phyloP scores from a whole-genome alignment of 495 filamentous ascomycete species.

The Bacidia rubella region DNA sequence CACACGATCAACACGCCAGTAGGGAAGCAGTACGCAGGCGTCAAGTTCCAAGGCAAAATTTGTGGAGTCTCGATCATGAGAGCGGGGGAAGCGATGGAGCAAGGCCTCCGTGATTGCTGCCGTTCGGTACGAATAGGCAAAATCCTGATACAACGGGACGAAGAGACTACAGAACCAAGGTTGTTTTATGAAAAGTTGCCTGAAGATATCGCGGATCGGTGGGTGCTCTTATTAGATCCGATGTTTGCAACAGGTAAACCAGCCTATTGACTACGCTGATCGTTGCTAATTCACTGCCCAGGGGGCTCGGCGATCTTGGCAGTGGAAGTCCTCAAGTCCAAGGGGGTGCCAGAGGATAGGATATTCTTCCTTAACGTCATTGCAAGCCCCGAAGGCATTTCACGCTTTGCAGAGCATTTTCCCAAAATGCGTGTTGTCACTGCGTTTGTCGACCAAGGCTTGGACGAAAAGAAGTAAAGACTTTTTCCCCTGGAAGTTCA shows the following conservation, averaged over 20 bases:
- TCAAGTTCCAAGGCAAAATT: slow-evolving; percentile 94
- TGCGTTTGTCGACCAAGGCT: slow-evolving; percentile 88
- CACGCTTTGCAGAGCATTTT: slow-evolving; percentile 78
- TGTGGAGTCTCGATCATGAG: slow-evolving; percentile 98
- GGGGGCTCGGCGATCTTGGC: slow-evolving; percentile 95
- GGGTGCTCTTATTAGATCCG: slow-evolving; percentile 91
- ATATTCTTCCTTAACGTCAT: slow-evolving; percentile 95
- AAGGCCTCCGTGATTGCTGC: slow-evolving; percentile 91
- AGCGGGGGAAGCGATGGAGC: slow-evolving; percentile 96
- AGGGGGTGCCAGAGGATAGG: slow-evolving; percentile 84
- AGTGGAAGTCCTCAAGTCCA: slow-evolving; percentile 75
- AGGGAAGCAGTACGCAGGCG: slow-evolving; percentile 74
- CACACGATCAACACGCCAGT: slow-evolving; percentile 84
- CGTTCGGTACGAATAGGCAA: slow-evolving; percentile 93
- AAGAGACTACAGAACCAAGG: slow-evolving; percentile 81
- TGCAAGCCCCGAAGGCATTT: slow-evolving; percentile 83
- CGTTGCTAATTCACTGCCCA: slow-evolving; percentile 21
- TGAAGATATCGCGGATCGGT: slow-evolving; percentile 78
- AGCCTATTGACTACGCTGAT: not conserved
- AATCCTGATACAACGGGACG: slow-evolving; percentile 93
- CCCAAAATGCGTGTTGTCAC: slow-evolving; percentile 89
- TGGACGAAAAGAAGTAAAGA: slow-evolving; percentile 91
- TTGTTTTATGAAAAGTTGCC: slow-evolving; percentile 97
- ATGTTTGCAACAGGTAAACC: slow-evolving; percentile 91
- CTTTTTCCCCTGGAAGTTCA: too few relatives aligned